Conservation (phyloP, 306 rosid genomes). For the Dryas alaskensis region DNA sequence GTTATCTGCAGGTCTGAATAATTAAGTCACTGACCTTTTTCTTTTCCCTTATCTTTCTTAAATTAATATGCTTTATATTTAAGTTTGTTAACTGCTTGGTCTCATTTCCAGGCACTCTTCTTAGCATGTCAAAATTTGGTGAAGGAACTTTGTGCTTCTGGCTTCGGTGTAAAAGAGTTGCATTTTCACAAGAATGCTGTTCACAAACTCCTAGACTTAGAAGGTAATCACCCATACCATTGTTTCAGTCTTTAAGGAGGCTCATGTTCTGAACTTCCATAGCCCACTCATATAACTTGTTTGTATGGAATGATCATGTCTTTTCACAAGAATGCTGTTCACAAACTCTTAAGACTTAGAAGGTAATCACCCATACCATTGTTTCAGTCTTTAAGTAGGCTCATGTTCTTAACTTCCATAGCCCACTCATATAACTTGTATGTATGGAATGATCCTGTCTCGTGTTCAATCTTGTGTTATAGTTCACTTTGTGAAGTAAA, state of each 20-base stretch:
- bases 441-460: background rate
- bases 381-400: slow-evolving; percentile 1
- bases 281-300: background rate
- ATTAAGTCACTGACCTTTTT: background rate
- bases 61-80: background rate
- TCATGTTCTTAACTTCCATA: background rate
- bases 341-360: slow-evolving; percentile 43
- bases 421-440: background rate
- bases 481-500: background rate
- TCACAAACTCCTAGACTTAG: slow-evolving; percentile 56
- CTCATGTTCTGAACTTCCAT: background rate
- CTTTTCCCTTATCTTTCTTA: background rate
- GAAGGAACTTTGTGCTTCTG: slow-evolving; percentile 40
- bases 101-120: slow-evolving; percentile 62
- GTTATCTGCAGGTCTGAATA: slow-evolving; percentile 69
- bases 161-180: slow-evolving; percentile 50
- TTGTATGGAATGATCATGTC: background rate
- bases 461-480: background rate
- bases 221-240: slow-evolving; percentile 49
- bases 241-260: slow-evolving; percentile 3
- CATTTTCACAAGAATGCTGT: slow-evolving; percentile 52
- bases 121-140: slow-evolving; percentile 62
- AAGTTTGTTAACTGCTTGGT: slow-evolving; percentile 5
- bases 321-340: slow-evolving; percentile 52
- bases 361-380: slow-evolving; percentile 45